Evolutionary conservation across 2,329 filamentous ascomycete species (phyloP).

Genomic region (Aspergillus tamarii): DNA sequence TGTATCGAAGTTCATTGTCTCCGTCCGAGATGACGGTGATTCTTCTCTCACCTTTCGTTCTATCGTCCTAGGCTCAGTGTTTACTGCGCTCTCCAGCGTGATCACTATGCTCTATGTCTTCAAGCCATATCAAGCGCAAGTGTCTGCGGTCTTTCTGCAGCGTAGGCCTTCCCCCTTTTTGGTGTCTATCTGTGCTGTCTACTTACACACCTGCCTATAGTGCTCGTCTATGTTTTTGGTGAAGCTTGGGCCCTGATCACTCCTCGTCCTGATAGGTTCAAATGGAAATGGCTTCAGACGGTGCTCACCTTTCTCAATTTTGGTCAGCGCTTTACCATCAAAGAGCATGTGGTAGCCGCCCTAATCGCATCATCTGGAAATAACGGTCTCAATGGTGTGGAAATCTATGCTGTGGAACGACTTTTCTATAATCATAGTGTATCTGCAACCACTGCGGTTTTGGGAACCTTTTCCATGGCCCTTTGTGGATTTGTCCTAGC

Average conservation of each 20-base stretch:
- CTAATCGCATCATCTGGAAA: slow-evolving; percentile 26
- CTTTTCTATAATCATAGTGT: slow-evolving; percentile 26
- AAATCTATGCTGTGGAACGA: slow-evolving; percentile 25
- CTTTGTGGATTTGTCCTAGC: slow-evolving; percentile 36
- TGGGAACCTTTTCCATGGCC: slow-evolving; percentile 32
- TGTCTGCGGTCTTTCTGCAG: slow-evolving; percentile 25
- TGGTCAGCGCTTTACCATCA: slow-evolving; percentile 25
- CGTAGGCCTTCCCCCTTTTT: slow-evolving; percentile 9
- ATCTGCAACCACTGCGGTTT: slow-evolving; percentile 29
- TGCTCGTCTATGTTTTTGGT: not conserved
- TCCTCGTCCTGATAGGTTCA: not conserved
- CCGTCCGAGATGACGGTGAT: slow-evolving; percentile 24
- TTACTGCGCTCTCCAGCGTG: slow-evolving; percentile 27
- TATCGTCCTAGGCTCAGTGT: slow-evolving; percentile 23
- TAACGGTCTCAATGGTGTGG: slow-evolving; percentile 23
- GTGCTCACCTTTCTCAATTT: slow-evolving; percentile 25
- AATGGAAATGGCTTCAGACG: slow-evolving; percentile 16
- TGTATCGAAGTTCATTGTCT: slow-evolving; percentile 26
- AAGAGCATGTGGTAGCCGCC: slow-evolving; percentile 22
- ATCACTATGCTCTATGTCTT: slow-evolving; percentile 29
- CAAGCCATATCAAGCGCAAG: slow-evolving; percentile 23
- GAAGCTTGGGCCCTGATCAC: not conserved
- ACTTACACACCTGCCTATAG: not conserved
- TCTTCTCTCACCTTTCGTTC: slow-evolving; percentile 26
- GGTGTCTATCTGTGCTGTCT: not conserved